Conservation (phyloP, 192 early-diverging fungal genomes). For the Backusella circina region DNA sequence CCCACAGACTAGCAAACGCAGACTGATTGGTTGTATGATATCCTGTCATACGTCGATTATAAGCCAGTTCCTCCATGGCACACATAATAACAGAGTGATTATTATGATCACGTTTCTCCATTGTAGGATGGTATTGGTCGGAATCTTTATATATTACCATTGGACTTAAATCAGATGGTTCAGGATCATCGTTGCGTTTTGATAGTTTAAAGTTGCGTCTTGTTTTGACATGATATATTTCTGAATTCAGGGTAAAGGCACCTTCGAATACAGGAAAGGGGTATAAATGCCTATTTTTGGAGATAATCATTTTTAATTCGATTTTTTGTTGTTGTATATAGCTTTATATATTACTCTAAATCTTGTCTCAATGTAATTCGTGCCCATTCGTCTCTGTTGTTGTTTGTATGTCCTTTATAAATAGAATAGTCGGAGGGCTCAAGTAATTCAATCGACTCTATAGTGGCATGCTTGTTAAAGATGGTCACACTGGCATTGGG, state of each 20-base stretch:
- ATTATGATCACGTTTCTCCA: not conserved
- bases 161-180: slow-evolving; percentile 20
- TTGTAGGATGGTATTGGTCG: slow-evolving; percentile 12
- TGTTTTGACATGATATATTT: slow-evolving; percentile 61
- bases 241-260: slow-evolving; percentile 47
- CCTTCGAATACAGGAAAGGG: slow-evolving; percentile 53
- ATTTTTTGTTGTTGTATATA: slow-evolving; percentile 9
- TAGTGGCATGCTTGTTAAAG: slow-evolving; percentile 8
- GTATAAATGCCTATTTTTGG: slow-evolving; percentile 9
- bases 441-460: slow-evolving; percentile 32
- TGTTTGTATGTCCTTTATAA: slow-evolving; percentile 51
- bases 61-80: slow-evolving; percentile 13
- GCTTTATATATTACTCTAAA: slow-evolving; percentile 19
- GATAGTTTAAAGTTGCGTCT: slow-evolving; percentile 46
- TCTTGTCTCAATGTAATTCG: slow-evolving; percentile 44
- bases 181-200: slow-evolving; percentile 47
- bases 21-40: not conserved
- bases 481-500: slow-evolving; percentile 48
- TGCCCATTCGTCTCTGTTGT: slow-evolving; percentile 43
- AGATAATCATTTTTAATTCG: not conserved
- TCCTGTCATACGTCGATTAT: slow-evolving; percentile 15
- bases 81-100: slow-evolving; percentile 2
- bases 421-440: slow-evolving; percentile 25
- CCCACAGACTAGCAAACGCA: not conserved
- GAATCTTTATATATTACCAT: slow-evolving; percentile 31